These are phyloP conservation scores for Penstemon newberryi DNA, from an alignment of 257 asterid genomes.

Conservation along the genomic window DNA sequence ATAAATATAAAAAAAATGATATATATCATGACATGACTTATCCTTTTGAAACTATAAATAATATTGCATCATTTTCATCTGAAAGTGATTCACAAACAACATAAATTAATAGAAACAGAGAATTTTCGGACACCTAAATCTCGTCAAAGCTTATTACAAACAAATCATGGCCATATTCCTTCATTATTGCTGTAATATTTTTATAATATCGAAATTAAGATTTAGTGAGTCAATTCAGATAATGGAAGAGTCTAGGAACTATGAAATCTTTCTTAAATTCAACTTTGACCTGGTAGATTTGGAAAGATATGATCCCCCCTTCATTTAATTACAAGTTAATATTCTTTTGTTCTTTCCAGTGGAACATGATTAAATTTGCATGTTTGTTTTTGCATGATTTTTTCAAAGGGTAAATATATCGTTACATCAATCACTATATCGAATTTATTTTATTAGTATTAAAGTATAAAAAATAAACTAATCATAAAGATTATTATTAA, in stretches of 20 bases:
- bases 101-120: neutral
- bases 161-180: slow-evolving; percentile 12
- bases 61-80: too few species aligned
- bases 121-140: slow-evolving; percentile 12
- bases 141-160: slow-evolving; percentile 2
- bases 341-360: slow-evolving; percentile 23
- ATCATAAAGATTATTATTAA: too few species aligned
- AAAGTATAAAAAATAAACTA: too few species aligned
- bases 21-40: too few species aligned
- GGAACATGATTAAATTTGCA: neutral
- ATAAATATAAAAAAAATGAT: too few species aligned
- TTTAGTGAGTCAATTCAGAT: slow-evolving; percentile 40
- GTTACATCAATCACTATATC: too few species aligned
- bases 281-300: slow-evolving; percentile 44
- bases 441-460: too few species aligned
- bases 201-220: slow-evolving; percentile 28
- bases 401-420: neutral
- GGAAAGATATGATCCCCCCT: slow-evolving; percentile 36
- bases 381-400: too few species aligned
- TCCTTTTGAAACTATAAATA: too few species aligned
- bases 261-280: slow-evolving; percentile 38
- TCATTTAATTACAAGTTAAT: slow-evolving; percentile 8
- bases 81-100: too few species aligned
- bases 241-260: slow-evolving; percentile 30
- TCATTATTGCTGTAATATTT: slow-evolving; percentile 2